These are phyloP conservation scores for Sugiyamaella lignohabitans DNA, from an alignment of 805 yeast species.

Conservation along the genomic window DNA sequence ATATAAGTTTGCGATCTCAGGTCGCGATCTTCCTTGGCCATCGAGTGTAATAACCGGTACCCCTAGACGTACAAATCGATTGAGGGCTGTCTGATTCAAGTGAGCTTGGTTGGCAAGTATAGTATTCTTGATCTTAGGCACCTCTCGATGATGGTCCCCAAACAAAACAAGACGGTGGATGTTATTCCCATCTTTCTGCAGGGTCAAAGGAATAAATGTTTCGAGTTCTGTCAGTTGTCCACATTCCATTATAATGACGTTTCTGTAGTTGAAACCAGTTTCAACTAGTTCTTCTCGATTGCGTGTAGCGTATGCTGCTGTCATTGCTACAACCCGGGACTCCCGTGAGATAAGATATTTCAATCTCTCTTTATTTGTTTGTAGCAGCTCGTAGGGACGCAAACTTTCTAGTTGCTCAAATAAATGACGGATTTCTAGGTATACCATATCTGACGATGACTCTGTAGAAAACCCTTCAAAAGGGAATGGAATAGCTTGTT, in stretches of 20 bases:
- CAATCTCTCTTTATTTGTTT: constrained; percentile 15
- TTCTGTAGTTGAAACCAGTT: constrained; percentile 25
- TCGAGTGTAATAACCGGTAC: constrained; percentile 18
- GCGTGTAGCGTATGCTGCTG: constrained; percentile 21
- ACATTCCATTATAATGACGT: constrained; percentile 33
- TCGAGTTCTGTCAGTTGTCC: constrained; percentile 31
- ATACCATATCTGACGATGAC: neutral
- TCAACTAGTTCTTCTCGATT: constrained; percentile 14
- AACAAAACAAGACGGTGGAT: constrained; percentile 30
- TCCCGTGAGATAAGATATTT: constrained; percentile 7
- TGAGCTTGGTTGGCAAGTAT: constrained; percentile 14
- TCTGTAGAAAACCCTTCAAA: constrained; percentile 1
- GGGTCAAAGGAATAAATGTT: constrained; percentile 26
- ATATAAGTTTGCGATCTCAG: constrained; percentile 23
- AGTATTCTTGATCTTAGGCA: constrained; percentile 22
- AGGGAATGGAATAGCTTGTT: constrained; percentile 1
- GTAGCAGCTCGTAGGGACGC: constrained; percentile 28
- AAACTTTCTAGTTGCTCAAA: constrained; percentile 24
- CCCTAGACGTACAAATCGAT: constrained; percentile 23
- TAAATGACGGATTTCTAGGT: constrained; percentile 16
- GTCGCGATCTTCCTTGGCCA: constrained; percentile 26
- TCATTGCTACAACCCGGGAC: constrained; percentile 30
- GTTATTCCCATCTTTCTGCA: constrained; percentile 7
- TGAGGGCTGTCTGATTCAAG: constrained; percentile 26
- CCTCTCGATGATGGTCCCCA: constrained; percentile 32